Conservation (phyloP, 2,329 filamentous ascomycete genomes). For the Xylariaceae sp. region DNA sequence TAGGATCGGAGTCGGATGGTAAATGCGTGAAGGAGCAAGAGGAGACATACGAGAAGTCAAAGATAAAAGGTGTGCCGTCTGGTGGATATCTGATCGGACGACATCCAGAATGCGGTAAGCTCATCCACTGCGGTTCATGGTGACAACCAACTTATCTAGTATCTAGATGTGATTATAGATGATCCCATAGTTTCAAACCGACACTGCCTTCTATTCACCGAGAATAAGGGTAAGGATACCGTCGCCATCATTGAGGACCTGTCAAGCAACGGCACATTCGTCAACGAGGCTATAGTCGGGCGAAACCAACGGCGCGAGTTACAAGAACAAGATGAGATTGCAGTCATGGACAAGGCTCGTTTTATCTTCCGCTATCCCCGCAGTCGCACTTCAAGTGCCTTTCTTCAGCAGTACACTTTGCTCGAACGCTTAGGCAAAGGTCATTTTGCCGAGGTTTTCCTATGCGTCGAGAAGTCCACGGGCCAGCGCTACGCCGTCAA, state of each 20-base stretch:
- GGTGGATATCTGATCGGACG: conserved; percentile 91
- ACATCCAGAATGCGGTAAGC: conserved; percentile 90
- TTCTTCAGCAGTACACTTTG: conserved; percentile 85
- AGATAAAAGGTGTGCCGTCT: conserved; percentile 67
- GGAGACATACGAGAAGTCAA: conserved; percentile 67
- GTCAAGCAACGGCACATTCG: conserved; percentile 94
- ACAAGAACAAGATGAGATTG: conserved; percentile 88
- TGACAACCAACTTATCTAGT: conserved; percentile 24
- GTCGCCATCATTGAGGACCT: conserved; percentile 88
- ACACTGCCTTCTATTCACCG: conserved; percentile 73
- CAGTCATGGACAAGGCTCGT: conserved; percentile 81
- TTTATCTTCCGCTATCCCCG: conserved; percentile 93
- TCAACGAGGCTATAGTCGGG: conserved; percentile 90
- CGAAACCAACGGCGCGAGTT: conserved; percentile 91
- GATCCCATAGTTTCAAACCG: conserved; percentile 87
- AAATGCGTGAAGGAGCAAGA: conserved; percentile 61
- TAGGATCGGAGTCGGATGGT: conserved; percentile 48
- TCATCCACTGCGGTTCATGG: conserved; percentile 1
- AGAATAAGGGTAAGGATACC: conserved; percentile 63
- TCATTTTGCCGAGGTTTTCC: conserved; percentile 92
- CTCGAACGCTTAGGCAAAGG: conserved; percentile 90
- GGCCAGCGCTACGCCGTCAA: conserved; percentile 91
- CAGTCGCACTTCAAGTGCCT: conserved; percentile 74
- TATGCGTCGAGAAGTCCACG: conserved; percentile 84
- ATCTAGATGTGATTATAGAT: conserved; percentile 72